These are phyloP conservation scores for Penicillium angulare DNA, from an alignment of 495 filamentous ascomycete species.

Conservation along the genomic window DNA sequence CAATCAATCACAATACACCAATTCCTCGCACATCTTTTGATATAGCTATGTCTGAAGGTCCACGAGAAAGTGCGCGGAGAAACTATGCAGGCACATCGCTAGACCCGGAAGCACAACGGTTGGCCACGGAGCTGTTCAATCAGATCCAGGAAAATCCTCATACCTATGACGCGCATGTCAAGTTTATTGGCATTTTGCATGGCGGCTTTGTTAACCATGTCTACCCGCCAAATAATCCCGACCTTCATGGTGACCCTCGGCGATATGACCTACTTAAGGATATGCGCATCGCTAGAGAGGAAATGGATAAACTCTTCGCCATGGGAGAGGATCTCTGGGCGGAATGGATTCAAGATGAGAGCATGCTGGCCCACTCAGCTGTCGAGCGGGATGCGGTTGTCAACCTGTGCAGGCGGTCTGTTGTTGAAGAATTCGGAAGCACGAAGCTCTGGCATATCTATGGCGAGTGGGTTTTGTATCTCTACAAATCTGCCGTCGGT, in stretches of 20 bases:
- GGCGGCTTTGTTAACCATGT: slow-evolving; percentile 59
- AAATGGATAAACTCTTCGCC: slow-evolving; percentile 65
- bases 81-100: slow-evolving; percentile 52
- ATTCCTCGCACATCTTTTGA: slow-evolving; percentile 55
- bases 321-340: slow-evolving; percentile 65
- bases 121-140: slow-evolving; percentile 51
- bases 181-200: slow-evolving; percentile 64
- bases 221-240: slow-evolving; percentile 45
- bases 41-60: slow-evolving; percentile 55
- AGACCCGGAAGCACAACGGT: slow-evolving; percentile 50
- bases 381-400: slow-evolving; percentile 72
- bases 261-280: slow-evolving; percentile 60
- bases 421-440: slow-evolving; percentile 79
- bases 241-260: slow-evolving; percentile 44
- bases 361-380: slow-evolving; percentile 56
- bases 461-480: slow-evolving; percentile 78
- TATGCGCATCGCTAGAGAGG: slow-evolving; percentile 59
- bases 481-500: slow-evolving; percentile 62
- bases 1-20: slow-evolving; percentile 51
- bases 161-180: slow-evolving; percentile 62
- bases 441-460: slow-evolving; percentile 85
- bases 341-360: slow-evolving; percentile 64
- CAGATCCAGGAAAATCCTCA: slow-evolving; percentile 60
- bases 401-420: slow-evolving; percentile 77
- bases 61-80: slow-evolving; percentile 46